These are phyloP conservation scores for Diaporthe citrichinensis DNA, from an alignment of 2,329 filamentous ascomycete genomes.

Conservation along the genomic window DNA sequence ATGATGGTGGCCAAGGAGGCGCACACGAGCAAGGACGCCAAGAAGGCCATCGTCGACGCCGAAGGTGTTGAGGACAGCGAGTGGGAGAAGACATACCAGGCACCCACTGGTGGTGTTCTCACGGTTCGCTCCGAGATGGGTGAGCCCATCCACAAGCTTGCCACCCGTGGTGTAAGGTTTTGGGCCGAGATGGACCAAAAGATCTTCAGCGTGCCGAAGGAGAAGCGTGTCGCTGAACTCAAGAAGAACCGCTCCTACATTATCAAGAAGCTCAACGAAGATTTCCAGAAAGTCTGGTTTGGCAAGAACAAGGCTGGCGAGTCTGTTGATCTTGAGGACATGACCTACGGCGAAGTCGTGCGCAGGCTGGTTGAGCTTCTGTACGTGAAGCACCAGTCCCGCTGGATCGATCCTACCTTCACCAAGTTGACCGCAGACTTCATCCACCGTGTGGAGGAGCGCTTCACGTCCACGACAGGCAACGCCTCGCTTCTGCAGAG, in stretches of 20 bases:
- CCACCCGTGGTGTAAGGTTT: constrained; percentile 94
- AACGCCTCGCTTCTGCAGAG: constrained; percentile 89
- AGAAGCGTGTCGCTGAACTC: constrained; percentile 88
- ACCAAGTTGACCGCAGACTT: constrained; percentile 91
- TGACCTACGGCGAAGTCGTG: constrained; percentile 93
- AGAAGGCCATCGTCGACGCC: constrained; percentile 91
- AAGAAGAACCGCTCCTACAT: constrained; percentile 92
- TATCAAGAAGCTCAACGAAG: constrained; percentile 94
- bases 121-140: constrained; percentile 99
- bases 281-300: constrained; percentile 98
- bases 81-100: constrained; percentile 96
- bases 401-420: constrained; percentile 92
- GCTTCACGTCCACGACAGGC: constrained; percentile 82
- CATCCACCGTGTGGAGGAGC: constrained; percentile 96
- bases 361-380: constrained; percentile 90
- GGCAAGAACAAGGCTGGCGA: constrained; percentile 85
- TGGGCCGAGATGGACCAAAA: constrained; percentile 99
- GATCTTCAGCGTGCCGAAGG: constrained; percentile 96
- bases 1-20: constrained; percentile 97
- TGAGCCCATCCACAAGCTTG: constrained; percentile 98
- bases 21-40: constrained; percentile 87
- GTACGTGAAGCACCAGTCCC: constrained; percentile 89
- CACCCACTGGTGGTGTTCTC: constrained; percentile 90
- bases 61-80: constrained; percentile 84
- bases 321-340: constrained; percentile 90